phyloP scores from a whole-genome alignment of 2,329 filamentous ascomycete species.

The Aspergillus japonicus region DNA sequence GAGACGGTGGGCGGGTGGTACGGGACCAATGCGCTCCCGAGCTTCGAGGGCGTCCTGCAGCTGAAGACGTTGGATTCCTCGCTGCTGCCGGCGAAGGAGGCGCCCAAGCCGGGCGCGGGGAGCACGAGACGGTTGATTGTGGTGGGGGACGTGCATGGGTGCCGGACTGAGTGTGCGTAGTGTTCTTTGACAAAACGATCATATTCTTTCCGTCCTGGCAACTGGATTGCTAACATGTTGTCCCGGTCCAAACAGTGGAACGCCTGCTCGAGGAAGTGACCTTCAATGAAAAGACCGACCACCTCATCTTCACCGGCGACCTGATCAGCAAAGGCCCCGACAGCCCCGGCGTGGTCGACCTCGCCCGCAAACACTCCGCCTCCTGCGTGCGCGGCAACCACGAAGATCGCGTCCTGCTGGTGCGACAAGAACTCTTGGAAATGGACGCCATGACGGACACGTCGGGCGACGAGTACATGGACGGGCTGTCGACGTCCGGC shows the following conservation, averaged over 20 bases:
- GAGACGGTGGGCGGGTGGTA: slow-evolving; percentile 39
- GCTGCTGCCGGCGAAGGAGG: slow-evolving; percentile 42
- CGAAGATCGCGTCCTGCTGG: slow-evolving; percentile 79
- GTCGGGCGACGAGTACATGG: slow-evolving; percentile 25
- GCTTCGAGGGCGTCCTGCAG: slow-evolving; percentile 52
- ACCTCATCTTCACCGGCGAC: slow-evolving; percentile 74
- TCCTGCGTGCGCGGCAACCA: slow-evolving; percentile 88
- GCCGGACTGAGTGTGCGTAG: slow-evolving; percentile 62
- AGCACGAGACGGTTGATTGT: slow-evolving; percentile 66
- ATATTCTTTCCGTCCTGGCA: no score
- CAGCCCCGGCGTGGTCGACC: slow-evolving; percentile 71
- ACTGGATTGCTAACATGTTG: no score
- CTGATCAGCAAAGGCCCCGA: slow-evolving; percentile 85
- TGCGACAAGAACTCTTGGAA: slow-evolving; percentile 51
- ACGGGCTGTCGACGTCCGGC: slow-evolving; percentile 27
- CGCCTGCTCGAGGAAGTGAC: slow-evolving; percentile 65
- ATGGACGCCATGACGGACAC: slow-evolving; percentile 18
- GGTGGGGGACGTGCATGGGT: slow-evolving; percentile 91
- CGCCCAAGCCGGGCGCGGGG: slow-evolving; percentile 13
- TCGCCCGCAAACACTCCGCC: slow-evolving; percentile 71
- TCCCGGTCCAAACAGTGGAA: slow-evolving; percentile 36
- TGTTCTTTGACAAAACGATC: background rate
- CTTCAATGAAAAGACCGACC: slow-evolving; percentile 65
- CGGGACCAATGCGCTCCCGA: slow-evolving; percentile 49
- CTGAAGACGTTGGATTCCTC: slow-evolving; percentile 50